A percentile compares a stretch with the other conserved stretches of the same genome.
phyloP scores from a whole-genome alignment of 257 asterid genomes.

The Coffea eugenioides region DNA sequence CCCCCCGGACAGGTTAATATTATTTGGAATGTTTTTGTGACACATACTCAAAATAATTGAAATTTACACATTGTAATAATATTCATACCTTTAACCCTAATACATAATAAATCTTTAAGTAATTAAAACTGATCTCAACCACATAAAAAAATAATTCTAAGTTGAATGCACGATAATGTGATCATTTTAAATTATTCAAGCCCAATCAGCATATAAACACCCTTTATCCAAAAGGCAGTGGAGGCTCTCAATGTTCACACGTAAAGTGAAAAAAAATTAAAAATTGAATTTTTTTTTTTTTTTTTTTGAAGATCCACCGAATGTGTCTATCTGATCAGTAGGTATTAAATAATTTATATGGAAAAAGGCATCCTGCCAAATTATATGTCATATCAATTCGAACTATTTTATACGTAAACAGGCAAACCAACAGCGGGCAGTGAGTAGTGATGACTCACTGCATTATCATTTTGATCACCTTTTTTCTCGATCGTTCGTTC shows the following conservation, averaged over 20 bases:
- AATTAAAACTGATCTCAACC: too few species aligned
- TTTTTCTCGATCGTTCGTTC: background rate
- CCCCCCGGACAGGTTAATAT: too few species aligned
- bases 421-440: background rate
- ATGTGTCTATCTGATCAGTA: background rate
- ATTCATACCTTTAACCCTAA: too few species aligned
- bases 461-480: slow-evolving; percentile 4
- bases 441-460: slow-evolving; percentile 28
- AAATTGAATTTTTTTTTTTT: too few species aligned
- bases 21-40: too few species aligned
- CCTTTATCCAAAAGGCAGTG: background rate
- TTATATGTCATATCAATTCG: too few species aligned
- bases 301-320: background rate
- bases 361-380: background rate
- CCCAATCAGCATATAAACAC: background rate
- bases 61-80: too few species aligned
- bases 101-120: too few species aligned
- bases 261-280: background rate
- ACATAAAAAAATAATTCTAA: too few species aligned
- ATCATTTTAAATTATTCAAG: background rate
- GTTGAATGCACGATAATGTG: too few species aligned
- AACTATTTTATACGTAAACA: too few species aligned
- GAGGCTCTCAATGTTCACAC: background rate
- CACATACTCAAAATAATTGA: too few species aligned
- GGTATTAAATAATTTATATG: background rate